Evolutionary conservation across 805 yeast genomes (phyloP).

Genomic region (Starmerella apis): DNA sequence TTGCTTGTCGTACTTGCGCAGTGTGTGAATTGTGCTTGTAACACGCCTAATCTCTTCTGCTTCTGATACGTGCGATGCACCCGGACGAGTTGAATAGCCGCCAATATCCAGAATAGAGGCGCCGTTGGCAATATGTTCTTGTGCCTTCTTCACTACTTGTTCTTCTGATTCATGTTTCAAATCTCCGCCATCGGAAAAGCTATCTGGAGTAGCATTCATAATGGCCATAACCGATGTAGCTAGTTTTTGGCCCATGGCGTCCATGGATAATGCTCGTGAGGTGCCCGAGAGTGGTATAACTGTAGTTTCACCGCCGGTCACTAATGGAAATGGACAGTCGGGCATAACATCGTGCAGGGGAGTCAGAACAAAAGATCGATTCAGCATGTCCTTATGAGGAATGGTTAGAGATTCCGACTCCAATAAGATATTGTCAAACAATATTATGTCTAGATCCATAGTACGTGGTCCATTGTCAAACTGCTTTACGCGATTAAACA

Average conservation of each 20-base stretch:
- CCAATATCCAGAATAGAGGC: conserved; percentile 84
- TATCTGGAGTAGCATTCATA: conserved; percentile 83
- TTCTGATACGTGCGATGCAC: conserved; percentile 48
- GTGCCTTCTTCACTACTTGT: conserved; percentile 27
- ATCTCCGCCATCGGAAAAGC: conserved; percentile 83
- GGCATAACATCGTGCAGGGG: conserved; percentile 77
- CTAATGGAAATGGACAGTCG: conserved; percentile 24
- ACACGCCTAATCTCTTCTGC: conserved; percentile 65
- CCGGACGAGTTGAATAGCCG: conserved; percentile 90
- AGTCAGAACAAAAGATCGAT: conserved; percentile 77
- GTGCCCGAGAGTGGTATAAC: conserved; percentile 11
- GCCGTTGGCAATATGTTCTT: conserved; percentile 38
- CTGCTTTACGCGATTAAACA: conserved; percentile 58
- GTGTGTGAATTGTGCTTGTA: conserved; percentile 53
- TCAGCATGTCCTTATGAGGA: conserved; percentile 84
- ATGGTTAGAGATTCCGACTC: conserved; percentile 52
- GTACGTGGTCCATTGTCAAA: conserved; percentile 87
- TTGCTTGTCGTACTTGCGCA: conserved; percentile 39
- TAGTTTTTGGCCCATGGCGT: conserved; percentile 17
- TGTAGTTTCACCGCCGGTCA: conserved; percentile 6
- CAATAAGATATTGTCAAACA: conserved; percentile 51
- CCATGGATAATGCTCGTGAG: not conserved
- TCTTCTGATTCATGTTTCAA: conserved; percentile 27
- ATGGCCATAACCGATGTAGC: conserved; percentile 78
- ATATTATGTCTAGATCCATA: conserved; percentile 77